phyloP scores from a whole-genome alignment of 176 grass and related monocot species.

The Aegilops bicornis region DNA sequence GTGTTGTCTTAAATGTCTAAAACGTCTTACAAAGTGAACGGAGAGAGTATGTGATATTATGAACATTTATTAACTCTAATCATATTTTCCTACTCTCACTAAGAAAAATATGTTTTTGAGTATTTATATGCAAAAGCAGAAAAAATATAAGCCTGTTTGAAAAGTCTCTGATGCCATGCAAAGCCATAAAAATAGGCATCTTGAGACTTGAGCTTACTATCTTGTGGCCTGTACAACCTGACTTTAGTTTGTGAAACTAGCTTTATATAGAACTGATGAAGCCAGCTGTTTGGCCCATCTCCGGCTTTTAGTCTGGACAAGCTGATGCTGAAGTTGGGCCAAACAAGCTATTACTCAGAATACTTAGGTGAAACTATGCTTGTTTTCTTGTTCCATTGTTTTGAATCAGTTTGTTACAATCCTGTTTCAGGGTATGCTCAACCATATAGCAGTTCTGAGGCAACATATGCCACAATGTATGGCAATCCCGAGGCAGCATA shows the following conservation, averaged over 20 bases:
- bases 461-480: constrained; percentile 45
- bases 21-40: no score
- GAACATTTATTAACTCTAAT: neutral
- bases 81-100: constrained; percentile 8
- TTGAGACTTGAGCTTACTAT: neutral
- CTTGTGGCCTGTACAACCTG: neutral
- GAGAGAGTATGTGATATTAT: no score
- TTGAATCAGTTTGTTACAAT: constrained; percentile 2
- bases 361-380: constrained; percentile 20
- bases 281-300: neutral
- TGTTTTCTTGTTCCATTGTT: neutral
- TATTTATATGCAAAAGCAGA: neutral
- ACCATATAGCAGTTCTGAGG: constrained; percentile 38
- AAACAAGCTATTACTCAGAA: neutral
- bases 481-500: constrained; percentile 35
- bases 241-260: neutral
- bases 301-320: neutral
- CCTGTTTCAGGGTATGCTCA: constrained; percentile 50
- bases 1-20: no score
- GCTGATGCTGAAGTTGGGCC: neutral
- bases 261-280: neutral
- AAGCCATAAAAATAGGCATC: constrained; percentile 6
- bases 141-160: neutral
- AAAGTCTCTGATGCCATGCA: neutral
- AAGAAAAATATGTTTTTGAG: neutral